A percentile compares a stretch with the other conserved stretches of the same genome.
Conservation (phyloP, 345 rosid species). For the Bruguiera gymnorhiza region DNA sequence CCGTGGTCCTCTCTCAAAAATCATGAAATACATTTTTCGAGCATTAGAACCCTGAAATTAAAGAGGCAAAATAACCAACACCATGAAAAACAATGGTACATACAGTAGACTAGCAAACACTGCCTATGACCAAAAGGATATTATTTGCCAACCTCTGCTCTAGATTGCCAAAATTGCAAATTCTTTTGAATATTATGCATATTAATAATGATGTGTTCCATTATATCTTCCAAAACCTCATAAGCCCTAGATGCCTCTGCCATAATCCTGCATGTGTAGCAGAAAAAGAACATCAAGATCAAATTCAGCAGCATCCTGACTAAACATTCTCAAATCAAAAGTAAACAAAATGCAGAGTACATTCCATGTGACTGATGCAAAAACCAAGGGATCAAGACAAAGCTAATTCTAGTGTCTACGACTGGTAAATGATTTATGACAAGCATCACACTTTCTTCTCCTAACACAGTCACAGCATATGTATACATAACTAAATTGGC, state of each 20-base stretch:
- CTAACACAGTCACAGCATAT: too few relatives aligned
- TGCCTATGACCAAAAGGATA: not conserved
- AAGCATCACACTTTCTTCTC: too few relatives aligned
- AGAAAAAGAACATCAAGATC: not conserved
- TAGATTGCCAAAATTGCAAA: conserved; percentile 77
- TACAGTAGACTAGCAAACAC: too few relatives aligned
- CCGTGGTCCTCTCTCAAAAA: conserved; percentile 85
- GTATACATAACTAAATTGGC: too few relatives aligned
- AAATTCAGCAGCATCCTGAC: not conserved
- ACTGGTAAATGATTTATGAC: too few relatives aligned
- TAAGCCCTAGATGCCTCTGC: conserved; percentile 40
- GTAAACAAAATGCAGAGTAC: too few relatives aligned
- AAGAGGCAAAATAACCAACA: not conserved
- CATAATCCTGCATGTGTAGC: conserved; percentile 30
- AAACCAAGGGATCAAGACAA: too few relatives aligned
- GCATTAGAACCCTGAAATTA: conserved; percentile 58
- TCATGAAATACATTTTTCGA: conserved; percentile 64
- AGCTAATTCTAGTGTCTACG: too few relatives aligned
- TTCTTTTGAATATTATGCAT: conserved; percentile 65
- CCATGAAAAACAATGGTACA: not conserved
- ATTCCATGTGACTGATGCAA: too few relatives aligned
- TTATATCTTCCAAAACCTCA: conserved; percentile 63
- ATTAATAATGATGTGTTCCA: conserved; percentile 47
- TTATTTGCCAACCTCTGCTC: conserved; percentile 60
- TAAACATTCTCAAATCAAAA: too few relatives aligned